Conservation (phyloP, 2,329 filamentous ascomycete genomes). For the Trichocomaceae sp. region DNA sequence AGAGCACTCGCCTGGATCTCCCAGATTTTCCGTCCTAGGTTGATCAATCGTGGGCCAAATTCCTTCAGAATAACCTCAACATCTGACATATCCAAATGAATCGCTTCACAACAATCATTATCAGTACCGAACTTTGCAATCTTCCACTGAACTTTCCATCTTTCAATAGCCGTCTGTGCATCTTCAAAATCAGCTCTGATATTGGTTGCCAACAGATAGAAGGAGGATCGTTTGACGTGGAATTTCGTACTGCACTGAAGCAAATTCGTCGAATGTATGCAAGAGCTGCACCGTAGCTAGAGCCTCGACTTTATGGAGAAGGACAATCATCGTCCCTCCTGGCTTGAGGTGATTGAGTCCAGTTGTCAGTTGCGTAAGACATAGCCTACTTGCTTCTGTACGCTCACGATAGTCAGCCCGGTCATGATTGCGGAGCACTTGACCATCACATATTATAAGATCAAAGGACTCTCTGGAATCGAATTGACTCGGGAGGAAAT, state of each 20-base stretch:
- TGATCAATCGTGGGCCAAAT: slow-evolving; percentile 32
- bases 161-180: slow-evolving; percentile 31
- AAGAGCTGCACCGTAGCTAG: slow-evolving; percentile 36
- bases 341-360: slow-evolving; percentile 41
- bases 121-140: slow-evolving; percentile 32
- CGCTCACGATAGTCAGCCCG: slow-evolving; percentile 27
- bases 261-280: slow-evolving; percentile 38
- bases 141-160: slow-evolving; percentile 25
- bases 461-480: slow-evolving; percentile 29
- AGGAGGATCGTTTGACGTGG: slow-evolving; percentile 44
- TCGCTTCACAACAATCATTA: neutral
- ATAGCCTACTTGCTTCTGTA: slow-evolving; percentile 34
- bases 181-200: slow-evolving; percentile 29
- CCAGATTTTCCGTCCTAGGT: slow-evolving; percentile 31
- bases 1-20: slow-evolving; percentile 13
- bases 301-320: slow-evolving; percentile 45
- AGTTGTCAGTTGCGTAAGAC: slow-evolving; percentile 37
- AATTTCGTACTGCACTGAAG: slow-evolving; percentile 23
- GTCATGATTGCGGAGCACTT: slow-evolving; percentile 39
- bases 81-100: slow-evolving; percentile 8
- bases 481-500: slow-evolving; percentile 24
- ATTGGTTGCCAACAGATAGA: slow-evolving; percentile 47
- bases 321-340: slow-evolving; percentile 47
- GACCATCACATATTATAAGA: slow-evolving; percentile 45
- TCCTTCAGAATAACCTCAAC: slow-evolving; percentile 26